These are phyloP conservation scores for Lyophyllum shimeji DNA, from an alignment of 768 basidiomycete genomes.

Conservation along the genomic window DNA sequence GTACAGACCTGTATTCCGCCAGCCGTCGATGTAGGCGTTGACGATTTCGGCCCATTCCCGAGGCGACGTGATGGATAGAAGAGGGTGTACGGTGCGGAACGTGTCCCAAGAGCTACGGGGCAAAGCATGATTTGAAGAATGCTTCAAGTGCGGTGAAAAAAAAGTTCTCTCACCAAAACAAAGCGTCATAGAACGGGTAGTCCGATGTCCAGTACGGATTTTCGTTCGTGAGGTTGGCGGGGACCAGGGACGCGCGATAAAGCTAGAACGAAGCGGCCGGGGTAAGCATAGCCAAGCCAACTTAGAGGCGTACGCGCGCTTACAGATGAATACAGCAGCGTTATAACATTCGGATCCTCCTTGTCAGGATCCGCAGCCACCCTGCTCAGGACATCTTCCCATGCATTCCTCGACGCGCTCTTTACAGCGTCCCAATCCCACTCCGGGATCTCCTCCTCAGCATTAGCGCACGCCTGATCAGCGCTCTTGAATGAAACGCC, in stretches of 20 bases:
- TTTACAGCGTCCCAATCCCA: conserved; percentile 47
- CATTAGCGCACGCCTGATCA: conserved; percentile 57
- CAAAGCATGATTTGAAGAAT: conserved; percentile 1
- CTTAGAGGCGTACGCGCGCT: conserved; percentile 1
- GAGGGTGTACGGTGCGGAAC: conserved; percentile 51
- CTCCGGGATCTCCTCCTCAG: conserved; percentile 49
- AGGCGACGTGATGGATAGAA: conserved; percentile 45
- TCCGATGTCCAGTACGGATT: conserved; percentile 50
- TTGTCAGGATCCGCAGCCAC: conserved; percentile 30
- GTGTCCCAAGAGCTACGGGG: conserved; percentile 49
- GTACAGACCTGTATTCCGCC: conserved; percentile 41
- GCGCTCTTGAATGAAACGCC: conserved; percentile 56
- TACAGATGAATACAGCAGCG: conserved; percentile 50
- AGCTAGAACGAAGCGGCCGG: conserved; percentile 27
- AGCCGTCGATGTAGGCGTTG: conserved; percentile 50
- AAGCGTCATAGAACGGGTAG: conserved; percentile 49
- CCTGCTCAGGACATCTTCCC: conserved; percentile 44
- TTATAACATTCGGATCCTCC: conserved; percentile 42
- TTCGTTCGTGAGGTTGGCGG: conserved; percentile 48
- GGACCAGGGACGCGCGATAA: conserved; percentile 50
- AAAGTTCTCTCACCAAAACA: conserved; percentile 40
- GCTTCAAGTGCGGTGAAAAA: neutral
- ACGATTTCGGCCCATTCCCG: conserved; percentile 47
- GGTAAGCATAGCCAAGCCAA: neutral
- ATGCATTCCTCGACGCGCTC: conserved; percentile 33